Base-by-base conservation (phyloP, 1,139 yeast genomes). In the Magnusiomyces magnusii region DNA sequence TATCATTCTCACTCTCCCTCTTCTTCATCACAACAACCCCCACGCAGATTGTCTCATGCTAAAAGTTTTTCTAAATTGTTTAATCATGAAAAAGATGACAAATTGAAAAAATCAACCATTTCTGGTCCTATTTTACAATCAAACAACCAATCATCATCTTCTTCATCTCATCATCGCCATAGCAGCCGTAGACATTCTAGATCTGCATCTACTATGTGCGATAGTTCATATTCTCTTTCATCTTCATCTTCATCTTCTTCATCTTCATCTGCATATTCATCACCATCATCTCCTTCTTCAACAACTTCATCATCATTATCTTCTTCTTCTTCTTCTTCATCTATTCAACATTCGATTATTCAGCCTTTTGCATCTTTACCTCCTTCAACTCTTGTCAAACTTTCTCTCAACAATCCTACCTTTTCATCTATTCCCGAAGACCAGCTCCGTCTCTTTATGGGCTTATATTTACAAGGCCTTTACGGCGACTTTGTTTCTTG, bases 401-500 rank as follows among this genome's bases (percentile, higher is more conserved):
- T 47, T 27, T 47, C 51, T 7, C 27, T 47, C 25, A 7, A 17
- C 36, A 47, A 50, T 17, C 53, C 53, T 19, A 19, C 55, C 31
- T 52, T 52, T 24, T 19, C 55, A 5, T 39, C 49, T 36, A 52
- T 52, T 24, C 55, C 55, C 3, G 39, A 52, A 24, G 55, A 52
- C 55, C 55, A 52, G 31, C 47, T 24, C 9, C 49, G 34, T 9
- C 25, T 52, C 10, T 21, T 52, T 13, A 24, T 52, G 31, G 55
- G 55, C 31, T 36, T 52, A 17, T 41, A 24, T 17, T 36, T 52
- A 7, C 55, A 52, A 31, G 55, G 55, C 49, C 47, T 41, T 15
- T 52, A 52, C 36, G 55, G 55, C 49, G 55, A 52, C 47, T 52
- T 52, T 42, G 10, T 23, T 15, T n/a, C 39, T 9, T 52, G 55